Percentiles rank a stretch among this genome's conserved stretches.
Conservation (phyloP, 2,329 filamentous ascomycete species). For the Dactylellina leptospora region DNA sequence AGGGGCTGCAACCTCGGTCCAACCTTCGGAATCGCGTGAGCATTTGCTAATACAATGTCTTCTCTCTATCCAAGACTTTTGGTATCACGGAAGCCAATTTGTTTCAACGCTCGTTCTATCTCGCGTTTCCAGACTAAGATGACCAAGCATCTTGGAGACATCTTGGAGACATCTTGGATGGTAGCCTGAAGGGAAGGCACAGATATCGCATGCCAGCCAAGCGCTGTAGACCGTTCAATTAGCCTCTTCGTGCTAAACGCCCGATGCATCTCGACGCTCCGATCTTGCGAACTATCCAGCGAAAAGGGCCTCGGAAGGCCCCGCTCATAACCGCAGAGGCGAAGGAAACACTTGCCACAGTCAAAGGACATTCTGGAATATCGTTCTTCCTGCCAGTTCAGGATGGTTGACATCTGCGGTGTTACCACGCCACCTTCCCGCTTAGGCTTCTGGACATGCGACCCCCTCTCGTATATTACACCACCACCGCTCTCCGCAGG, state of each 20-base stretch:
- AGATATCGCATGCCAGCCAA: conserved; percentile 22
- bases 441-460: conserved; percentile 21
- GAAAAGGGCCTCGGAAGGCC: conserved; percentile 11
- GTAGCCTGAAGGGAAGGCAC: conserved; percentile 28
- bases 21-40: conserved; percentile 29
- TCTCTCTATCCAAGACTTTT: conserved; percentile 15
- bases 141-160: conserved; percentile 12
- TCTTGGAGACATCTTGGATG: conserved; percentile 33
- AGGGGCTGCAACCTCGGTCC: conserved; percentile 28
- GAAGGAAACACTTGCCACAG: conserved; percentile 21
- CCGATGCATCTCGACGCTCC: neutral
- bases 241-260: conserved; percentile 30
- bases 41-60: conserved; percentile 17
- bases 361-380: conserved; percentile 27
- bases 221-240: conserved; percentile 10
- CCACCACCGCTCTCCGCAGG: conserved; percentile 4
- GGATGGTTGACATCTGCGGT: conserved; percentile 52
- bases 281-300: conserved; percentile 1
- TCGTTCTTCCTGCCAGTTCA: conserved; percentile 39
- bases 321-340: conserved; percentile 32
- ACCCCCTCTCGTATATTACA: conserved; percentile 17
- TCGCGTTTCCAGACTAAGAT: conserved; percentile 12
- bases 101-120: conserved; percentile 16
- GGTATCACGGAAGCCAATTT: conserved; percentile 22
- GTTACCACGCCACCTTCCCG: conserved; percentile 40